Percentiles rank a stretch among this genome's conserved stretches.
phyloP scores from a whole-genome alignment of 805 yeast species.

The Saccharomycopsis schoenii region DNA sequence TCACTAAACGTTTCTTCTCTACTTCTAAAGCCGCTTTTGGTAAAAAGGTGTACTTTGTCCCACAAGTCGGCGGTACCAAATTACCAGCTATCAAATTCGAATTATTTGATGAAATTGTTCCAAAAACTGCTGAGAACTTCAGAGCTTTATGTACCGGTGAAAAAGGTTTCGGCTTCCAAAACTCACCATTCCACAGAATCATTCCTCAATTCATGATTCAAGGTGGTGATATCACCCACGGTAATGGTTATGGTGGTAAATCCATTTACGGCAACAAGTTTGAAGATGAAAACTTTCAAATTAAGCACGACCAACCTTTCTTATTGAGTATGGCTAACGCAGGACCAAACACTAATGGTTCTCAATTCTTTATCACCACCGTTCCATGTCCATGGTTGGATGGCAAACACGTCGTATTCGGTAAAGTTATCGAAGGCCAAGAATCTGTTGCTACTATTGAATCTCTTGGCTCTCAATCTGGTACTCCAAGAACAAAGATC shows the following conservation, averaged over 20 bases:
- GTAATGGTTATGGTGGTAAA: slow-evolving; percentile 71
- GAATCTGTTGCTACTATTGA: slow-evolving; percentile 73
- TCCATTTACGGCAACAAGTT: slow-evolving; percentile 76
- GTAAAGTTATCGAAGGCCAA: slow-evolving; percentile 76
- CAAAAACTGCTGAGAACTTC: slow-evolving; percentile 85
- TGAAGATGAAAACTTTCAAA: slow-evolving; percentile 79
- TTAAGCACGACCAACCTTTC: slow-evolving; percentile 74
- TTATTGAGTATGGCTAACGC: slow-evolving; percentile 94
- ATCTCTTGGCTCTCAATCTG: slow-evolving; percentile 52
- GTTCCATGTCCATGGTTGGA: slow-evolving; percentile 89
- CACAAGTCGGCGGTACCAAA: slow-evolving; percentile 36
- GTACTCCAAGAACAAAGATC: slow-evolving; percentile 64
- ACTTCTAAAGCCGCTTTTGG: slow-evolving; percentile 9
- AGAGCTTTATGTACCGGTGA: slow-evolving; percentile 85
- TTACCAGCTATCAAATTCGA: slow-evolving; percentile 78
- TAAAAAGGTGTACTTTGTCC: slow-evolving; percentile 14
- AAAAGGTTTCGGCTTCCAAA: slow-evolving; percentile 69
- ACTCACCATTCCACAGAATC: slow-evolving; percentile 84
- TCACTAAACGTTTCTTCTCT: slow-evolving; percentile 7
- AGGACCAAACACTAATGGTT: slow-evolving; percentile 94
- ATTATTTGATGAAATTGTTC: slow-evolving; percentile 62
- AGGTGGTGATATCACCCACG: slow-evolving; percentile 81
- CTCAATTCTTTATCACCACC: slow-evolving; percentile 91
- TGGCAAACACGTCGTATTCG: slow-evolving; percentile 94
- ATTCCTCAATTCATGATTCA: slow-evolving; percentile 87